Percentiles rank a stretch among this genome's conserved stretches.
phyloP scores from a whole-genome alignment of 208 protist species.

The Trypanosoma melophagium region DNA sequence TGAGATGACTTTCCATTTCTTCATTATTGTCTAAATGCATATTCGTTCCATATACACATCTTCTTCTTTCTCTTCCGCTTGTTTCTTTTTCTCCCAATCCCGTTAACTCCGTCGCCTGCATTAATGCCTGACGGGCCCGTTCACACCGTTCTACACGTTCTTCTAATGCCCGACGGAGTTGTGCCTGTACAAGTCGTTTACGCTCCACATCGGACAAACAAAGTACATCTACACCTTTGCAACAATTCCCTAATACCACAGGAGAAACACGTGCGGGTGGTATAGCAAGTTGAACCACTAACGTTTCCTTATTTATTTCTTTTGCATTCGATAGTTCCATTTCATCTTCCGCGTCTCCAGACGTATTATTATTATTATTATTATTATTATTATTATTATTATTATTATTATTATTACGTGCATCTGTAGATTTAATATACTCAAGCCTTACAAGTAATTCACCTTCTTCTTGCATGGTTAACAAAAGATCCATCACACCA shows the following conservation, averaged over 20 bases:
- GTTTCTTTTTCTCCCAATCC: conserved; percentile 1
- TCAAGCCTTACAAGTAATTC: conserved; percentile 21
- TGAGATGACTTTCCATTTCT: no score
- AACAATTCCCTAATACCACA: conserved; percentile 6
- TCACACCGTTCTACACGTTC: conserved; percentile 15
- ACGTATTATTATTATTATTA: no score
- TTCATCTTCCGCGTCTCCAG: no score
- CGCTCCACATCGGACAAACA: conserved; percentile 7
- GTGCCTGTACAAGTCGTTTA: neutral
- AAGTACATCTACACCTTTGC: conserved; percentile 1
- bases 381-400: conserved; percentile 1
- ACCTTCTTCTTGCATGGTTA: conserved; percentile 40
- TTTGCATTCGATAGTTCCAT: no score
- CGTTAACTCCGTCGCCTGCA: conserved; percentile 1
- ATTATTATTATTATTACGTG: neutral
- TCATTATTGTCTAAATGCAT: no score
- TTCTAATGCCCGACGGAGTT: conserved; percentile 8
- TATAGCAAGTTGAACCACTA: conserved; percentile 10
- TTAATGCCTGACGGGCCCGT: conserved; percentile 11
- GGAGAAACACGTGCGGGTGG: conserved; percentile 23
- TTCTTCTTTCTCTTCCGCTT: neutral
- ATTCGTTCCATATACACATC: neutral
- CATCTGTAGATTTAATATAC: neutral
- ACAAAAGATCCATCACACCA: conserved; percentile 29
- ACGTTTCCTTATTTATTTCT: neutral